Base-by-base conservation (phyloP, 192 early-diverging fungal species). In the Rhizophagus prolifer region DNA sequence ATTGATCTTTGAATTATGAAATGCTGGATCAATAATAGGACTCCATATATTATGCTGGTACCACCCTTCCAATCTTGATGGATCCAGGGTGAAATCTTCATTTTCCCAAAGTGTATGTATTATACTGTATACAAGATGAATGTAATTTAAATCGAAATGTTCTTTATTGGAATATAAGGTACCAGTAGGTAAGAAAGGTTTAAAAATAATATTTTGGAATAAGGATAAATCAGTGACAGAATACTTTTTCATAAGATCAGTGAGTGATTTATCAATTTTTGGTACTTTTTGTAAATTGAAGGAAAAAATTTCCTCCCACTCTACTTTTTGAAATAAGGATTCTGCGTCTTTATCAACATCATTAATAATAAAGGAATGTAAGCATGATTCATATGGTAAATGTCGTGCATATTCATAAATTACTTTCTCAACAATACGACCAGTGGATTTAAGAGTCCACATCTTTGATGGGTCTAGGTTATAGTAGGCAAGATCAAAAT, bases 281-380 rank as follows among this genome's bases (percentile, higher is more conserved):
- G 67, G 68, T 25, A 44, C 3, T 12, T 3, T 12, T 36, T 70
- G 44, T 2, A 44, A 10, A 41, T 70, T 70, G 6, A 12, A 34
- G 9, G 38, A 41, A 16, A 70, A 25, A 19, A 70, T 69, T 69
- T 69, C 67, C 8, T 69, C 34, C 67, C 36, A 69, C 19, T 69
- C 68, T 12, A 47, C 38, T 44, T 70, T 70, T 70, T 13, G n/a
- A 23, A 70, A 70, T 41, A 70, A n/a, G 10, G 30, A 12, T 25
- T 34, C 36, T 31, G 38, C 34, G 46, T 69, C 41, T 19, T 41
- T 31, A 44, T 69, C 67, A 44, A 21, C 36, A 13, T 38, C 67
- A 19, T 69, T 69, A 41, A 69, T 44, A 9, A 69, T n/a, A 69
- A 69, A 69, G 25, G 67, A 69, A 69, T 69, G 36, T 34, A 69